Evolutionary conservation across 257 asterid species (phyloP).

Genomic region (Knoxia roxburghii): DNA sequence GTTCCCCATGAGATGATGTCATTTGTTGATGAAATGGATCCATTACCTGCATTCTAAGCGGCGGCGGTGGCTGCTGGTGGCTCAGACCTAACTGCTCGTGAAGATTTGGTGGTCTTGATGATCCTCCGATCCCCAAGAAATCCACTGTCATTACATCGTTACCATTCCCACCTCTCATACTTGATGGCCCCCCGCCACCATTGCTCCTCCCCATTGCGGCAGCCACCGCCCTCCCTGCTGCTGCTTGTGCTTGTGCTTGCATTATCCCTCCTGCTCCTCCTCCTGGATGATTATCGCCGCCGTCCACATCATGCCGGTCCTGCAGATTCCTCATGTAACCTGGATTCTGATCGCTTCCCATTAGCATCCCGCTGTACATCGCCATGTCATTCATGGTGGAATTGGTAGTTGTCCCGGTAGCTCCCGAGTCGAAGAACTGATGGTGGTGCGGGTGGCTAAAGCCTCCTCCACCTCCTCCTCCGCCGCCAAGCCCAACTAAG

Average conservation of each 20-base stretch:
- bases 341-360: constrained; percentile 36
- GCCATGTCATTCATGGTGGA: constrained; percentile 44
- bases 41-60: constrained; percentile 44
- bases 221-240: constrained; percentile 11
- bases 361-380: constrained; percentile 65
- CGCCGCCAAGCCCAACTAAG: constrained; percentile 4
- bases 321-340: constrained; percentile 34
- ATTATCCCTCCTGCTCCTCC: constrained; percentile 8
- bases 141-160: constrained; percentile 64
- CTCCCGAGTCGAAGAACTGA: constrained; percentile 39
- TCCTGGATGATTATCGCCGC: constrained; percentile 12
- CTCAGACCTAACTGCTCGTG: no score
- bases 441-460: constrained; percentile 28
- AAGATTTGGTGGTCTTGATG: constrained; percentile 40
- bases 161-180: constrained; percentile 31
- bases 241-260: no score
- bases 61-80: constrained; percentile 29
- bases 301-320: constrained; percentile 25
- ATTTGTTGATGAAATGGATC: constrained; percentile 20
- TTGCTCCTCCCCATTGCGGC: background rate
- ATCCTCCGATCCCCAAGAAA: constrained; percentile 79
- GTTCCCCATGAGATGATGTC: constrained; percentile 22
- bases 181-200: constrained; percentile 6
- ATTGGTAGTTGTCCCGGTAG: constrained; percentile 14
- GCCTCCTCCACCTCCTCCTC: constrained; percentile 6